Evolutionary conservation across 2,329 filamentous ascomycete genomes (phyloP), one percentile per base, ranked within the genome.

Genomic region (Penicillium sclerotigenum): DNA sequence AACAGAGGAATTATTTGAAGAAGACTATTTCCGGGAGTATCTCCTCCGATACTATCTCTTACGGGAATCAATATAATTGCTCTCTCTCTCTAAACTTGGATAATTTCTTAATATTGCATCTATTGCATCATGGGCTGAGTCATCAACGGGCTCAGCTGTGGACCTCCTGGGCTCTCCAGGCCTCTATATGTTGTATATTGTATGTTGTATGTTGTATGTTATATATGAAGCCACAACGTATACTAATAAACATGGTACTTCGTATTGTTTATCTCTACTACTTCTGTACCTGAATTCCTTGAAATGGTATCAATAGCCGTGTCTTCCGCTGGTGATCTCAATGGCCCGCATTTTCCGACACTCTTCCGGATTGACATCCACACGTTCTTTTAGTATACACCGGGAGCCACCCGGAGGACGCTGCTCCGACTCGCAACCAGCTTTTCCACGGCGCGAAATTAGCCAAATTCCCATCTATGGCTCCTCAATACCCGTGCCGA

Each of bases 331-430:
- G 28, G 11, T 29, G 16, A 42, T 4, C 26, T 28, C 28, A 47
- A 41, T 41, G 48, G 43, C 42, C 50, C 42, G 43, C 26, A 53
- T 38, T 47, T 47, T 45, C 50, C 41, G 29, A 52, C 41, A 29
- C 38, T 36, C 34, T 33, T 55, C 53, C 47, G 43, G 34, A 11
- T 42, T 22, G 38, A 50, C 31, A 47, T 47, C 51, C 42, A 33
- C 52, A 36, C 14, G 18, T 43, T 40, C 33, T 52, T 22, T 33
- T 40, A 43, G 37, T 51, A 56, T 36, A 56, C 53, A 56, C 53
- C 53, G 53, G 53, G 47, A 56, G 40, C 53, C 53, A 29, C 26
- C 53, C 53, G 53, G 53, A 56, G 53, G 53, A 56, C 53, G 26
- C 53, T 56, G 53, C 53, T 56, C 53, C 53, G 53, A 56, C 22